phyloP scores from a whole-genome alignment of 305 asterid species.

The Solanum aculeatissimum region DNA sequence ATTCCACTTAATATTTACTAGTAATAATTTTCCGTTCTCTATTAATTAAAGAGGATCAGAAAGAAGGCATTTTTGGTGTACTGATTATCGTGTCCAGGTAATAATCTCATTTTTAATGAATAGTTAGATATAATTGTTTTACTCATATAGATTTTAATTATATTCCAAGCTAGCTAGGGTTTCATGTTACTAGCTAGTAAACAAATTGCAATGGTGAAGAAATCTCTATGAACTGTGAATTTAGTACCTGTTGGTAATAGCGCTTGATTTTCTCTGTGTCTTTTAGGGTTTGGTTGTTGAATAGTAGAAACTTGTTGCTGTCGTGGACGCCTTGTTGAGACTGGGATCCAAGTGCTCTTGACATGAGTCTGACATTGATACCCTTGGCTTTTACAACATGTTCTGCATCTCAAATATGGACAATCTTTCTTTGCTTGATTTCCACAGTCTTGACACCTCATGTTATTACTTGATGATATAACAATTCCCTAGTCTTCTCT shows the following conservation, averaged over 20 bases:
- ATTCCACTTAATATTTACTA: background rate
- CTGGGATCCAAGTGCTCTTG: conserved; percentile 81
- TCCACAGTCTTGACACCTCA: conserved; percentile 78
- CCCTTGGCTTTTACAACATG: conserved; percentile 67
- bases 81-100: background rate
- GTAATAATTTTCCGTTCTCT: background rate
- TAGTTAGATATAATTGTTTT: background rate
- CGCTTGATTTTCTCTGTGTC: background rate
- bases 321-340: conserved; percentile 35
- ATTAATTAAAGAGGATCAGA: background rate
- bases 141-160: no score
- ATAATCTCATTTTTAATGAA: background rate
- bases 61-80: background rate
- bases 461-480: background rate
- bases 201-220: no score
- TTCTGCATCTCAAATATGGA: conserved; percentile 48
- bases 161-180: background rate
- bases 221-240: background rate
- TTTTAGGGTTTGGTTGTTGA: background rate
- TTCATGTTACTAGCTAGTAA: background rate
- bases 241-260: background rate
- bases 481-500: background rate
- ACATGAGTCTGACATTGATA: conserved; percentile 70
- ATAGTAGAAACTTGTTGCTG: background rate
- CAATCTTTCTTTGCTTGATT: conserved; percentile 80